Conservation (phyloP, 1,139 yeast genomes). For the Meyerozyma smithsonii region DNA sequence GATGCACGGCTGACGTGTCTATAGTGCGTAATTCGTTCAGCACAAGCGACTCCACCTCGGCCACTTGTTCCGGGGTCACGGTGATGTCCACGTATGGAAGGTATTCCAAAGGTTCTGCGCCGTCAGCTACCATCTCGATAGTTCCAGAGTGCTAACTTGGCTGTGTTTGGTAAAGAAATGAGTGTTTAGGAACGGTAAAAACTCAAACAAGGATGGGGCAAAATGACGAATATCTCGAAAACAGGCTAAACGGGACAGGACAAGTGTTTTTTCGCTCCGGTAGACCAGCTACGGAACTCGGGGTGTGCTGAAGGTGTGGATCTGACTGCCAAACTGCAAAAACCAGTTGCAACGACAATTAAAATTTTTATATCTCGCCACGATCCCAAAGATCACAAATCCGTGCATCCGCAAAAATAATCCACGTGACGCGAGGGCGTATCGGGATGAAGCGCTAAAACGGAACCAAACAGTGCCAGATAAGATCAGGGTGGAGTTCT, state of each 20-base stretch:
- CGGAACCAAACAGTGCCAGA: too few relatives aligned
- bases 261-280: background rate
- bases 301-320: background rate
- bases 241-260: too few relatives aligned
- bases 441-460: too few relatives aligned
- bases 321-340: background rate
- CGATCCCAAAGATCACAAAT: background rate
- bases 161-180: too few relatives aligned
- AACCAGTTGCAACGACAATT: too few relatives aligned
- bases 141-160: too few relatives aligned
- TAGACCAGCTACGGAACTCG: background rate
- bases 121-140: background rate
- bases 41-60: background rate
- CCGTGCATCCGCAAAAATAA: too few relatives aligned
- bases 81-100: background rate
- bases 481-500: too few relatives aligned
- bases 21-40: background rate
- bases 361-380: too few relatives aligned
- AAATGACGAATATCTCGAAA: background rate
- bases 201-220: too few relatives aligned
- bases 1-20: constrained; percentile 6
- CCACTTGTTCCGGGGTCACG: background rate
- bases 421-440: too few relatives aligned
- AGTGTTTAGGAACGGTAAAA: background rate
- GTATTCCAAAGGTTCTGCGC: background rate